These are phyloP conservation scores for Rhexocercosporidium sp. DNA, from an alignment of 2,329 filamentous ascomycete species.

Conservation along the genomic window DNA sequence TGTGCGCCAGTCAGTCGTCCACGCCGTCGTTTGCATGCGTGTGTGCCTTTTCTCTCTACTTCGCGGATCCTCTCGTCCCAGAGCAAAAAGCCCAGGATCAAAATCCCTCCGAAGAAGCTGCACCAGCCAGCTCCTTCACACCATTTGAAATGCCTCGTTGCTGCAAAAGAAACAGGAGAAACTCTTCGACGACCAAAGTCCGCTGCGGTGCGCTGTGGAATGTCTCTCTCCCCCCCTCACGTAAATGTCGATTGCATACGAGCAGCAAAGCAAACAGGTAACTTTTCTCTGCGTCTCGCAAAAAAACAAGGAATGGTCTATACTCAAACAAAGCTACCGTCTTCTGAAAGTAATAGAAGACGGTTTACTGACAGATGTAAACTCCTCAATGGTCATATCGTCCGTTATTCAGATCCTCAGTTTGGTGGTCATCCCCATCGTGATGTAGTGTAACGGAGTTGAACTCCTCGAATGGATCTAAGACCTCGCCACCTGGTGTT, in stretches of 20 bases:
- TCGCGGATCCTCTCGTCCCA: background rate
- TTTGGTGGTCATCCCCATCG: slow-evolving; percentile 75
- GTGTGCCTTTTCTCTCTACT: background rate
- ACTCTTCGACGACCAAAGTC: background rate
- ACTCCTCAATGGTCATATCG: slow-evolving; percentile 33
- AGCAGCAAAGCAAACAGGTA: slow-evolving; percentile 1
- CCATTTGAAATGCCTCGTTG: slow-evolving; percentile 1
- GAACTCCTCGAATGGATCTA: slow-evolving; percentile 97
- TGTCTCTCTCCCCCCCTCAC: background rate
- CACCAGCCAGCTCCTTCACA: background rate
- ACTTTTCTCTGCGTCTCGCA: slow-evolving; percentile 14
- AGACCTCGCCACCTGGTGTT: slow-evolving; percentile 80
- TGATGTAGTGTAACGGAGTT: slow-evolving; percentile 98
- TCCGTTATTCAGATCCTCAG: slow-evolving; percentile 40
- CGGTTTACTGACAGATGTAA: background rate
- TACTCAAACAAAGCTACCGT: slow-evolving; percentile 23
- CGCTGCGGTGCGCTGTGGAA: background rate
- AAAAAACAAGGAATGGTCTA: slow-evolving; percentile 12
- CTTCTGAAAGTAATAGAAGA: background rate
- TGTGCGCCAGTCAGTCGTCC: slow-evolving; percentile 4
- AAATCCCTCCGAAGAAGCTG: background rate
- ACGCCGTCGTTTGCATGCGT: background rate
- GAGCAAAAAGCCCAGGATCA: background rate
- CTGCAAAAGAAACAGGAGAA: background rate
- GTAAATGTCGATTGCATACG: background rate